Evolutionary conservation across 192 early-diverging fungal species (phyloP).

Genomic region (Podochytrium sp.): DNA sequence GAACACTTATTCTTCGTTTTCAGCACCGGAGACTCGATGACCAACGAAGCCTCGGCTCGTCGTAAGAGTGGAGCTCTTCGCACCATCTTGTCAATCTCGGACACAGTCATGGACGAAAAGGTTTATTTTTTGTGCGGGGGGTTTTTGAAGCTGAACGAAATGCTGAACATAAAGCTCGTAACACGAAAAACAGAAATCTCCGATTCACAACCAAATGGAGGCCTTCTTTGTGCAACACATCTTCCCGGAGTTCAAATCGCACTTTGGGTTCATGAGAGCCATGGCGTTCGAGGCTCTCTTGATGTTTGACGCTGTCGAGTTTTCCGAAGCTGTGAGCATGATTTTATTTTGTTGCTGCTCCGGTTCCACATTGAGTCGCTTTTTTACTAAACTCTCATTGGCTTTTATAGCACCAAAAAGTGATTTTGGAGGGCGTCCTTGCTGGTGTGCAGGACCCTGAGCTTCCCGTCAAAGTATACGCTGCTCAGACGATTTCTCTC

Average conservation of each 20-base stretch:
- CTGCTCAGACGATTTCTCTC: slow-evolving; percentile 78
- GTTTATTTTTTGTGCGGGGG: background rate
- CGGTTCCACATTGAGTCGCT: background rate
- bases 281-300: slow-evolving; percentile 55
- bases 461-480: slow-evolving; percentile 86
- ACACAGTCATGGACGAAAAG: slow-evolving; percentile 59
- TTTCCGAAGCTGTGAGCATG: slow-evolving; percentile 28
- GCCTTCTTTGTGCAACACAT: slow-evolving; percentile 82
- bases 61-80: slow-evolving; percentile 87
- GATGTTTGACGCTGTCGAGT: slow-evolving; percentile 41
- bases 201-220: slow-evolving; percentile 73
- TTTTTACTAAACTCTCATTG: slow-evolving; percentile 24
- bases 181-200: slow-evolving; percentile 58
- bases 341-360: background rate
- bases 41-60: slow-evolving; percentile 52
- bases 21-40: background rate
- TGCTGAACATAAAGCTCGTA: background rate
- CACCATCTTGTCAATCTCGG: slow-evolving; percentile 81
- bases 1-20: background rate
- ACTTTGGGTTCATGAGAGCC: slow-evolving; percentile 79
- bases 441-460: slow-evolving; percentile 72
- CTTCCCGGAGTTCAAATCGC: slow-evolving; percentile 88
- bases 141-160: background rate
- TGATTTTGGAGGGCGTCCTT: slow-evolving; percentile 45
- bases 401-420: slow-evolving; percentile 32